Evolutionary conservation across 2,329 filamentous ascomycete genomes (phyloP).

Genomic region (Penicillium thymicola): DNA sequence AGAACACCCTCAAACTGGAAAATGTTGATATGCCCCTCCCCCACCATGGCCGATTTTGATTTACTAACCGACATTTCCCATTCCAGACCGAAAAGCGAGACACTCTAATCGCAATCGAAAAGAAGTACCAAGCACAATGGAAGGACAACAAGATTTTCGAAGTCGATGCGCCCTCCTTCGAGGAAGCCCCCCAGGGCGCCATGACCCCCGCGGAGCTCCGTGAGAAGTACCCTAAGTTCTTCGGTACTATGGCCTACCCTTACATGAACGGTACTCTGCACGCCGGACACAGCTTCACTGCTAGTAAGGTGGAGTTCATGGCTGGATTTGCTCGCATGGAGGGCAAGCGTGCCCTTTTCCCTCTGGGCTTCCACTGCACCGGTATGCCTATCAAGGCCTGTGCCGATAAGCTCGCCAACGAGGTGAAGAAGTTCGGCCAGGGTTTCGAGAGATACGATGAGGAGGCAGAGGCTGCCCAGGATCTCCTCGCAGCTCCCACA

Average conservation of each 20-base stretch:
- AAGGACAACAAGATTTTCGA: slow-evolving; percentile 75
- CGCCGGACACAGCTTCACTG: slow-evolving; percentile 87
- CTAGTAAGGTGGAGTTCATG: slow-evolving; percentile 89
- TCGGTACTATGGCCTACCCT: slow-evolving; percentile 72
- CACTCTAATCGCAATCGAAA: slow-evolving; percentile 56
- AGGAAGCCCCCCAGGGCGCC: slow-evolving; percentile 72
- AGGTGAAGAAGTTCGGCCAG: slow-evolving; percentile 83
- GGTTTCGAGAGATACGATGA: slow-evolving; percentile 76
- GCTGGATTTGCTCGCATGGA: slow-evolving; percentile 85
- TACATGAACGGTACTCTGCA: slow-evolving; percentile 90
- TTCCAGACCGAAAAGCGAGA: slow-evolving; percentile 32
- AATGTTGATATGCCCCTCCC: slow-evolving; percentile 42
- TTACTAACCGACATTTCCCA: slow-evolving; percentile 11
- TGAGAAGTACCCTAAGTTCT: slow-evolving; percentile 84
- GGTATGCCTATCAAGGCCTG: slow-evolving; percentile 98
- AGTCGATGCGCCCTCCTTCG: slow-evolving; percentile 73
- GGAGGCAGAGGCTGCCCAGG: slow-evolving; percentile 53
- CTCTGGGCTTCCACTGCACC: slow-evolving; percentile 92
- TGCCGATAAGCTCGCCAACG: slow-evolving; percentile 88
- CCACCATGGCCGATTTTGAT: slow-evolving; percentile 21
- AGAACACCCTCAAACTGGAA: slow-evolving; percentile 65
- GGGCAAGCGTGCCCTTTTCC: slow-evolving; percentile 82
- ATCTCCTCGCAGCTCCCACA: slow-evolving; percentile 57
- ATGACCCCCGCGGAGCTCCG: slow-evolving; percentile 72
- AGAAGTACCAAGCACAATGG: slow-evolving; percentile 89